Evolutionary conservation across 768 basidiomycete genomes (phyloP).

Genomic region (Agrocybe chaxingu): DNA sequence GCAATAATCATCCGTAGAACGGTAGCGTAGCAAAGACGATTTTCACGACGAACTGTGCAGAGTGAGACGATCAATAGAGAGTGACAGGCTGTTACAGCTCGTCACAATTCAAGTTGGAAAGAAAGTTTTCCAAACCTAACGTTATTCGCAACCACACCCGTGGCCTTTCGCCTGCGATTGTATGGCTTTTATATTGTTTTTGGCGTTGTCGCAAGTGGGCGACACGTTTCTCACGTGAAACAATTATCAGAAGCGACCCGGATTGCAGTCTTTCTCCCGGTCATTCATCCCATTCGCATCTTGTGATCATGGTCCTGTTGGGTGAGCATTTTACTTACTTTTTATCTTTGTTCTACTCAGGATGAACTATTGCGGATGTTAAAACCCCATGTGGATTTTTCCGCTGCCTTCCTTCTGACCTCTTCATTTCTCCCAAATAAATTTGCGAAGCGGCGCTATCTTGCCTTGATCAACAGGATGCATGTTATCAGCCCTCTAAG

Average conservation of each 20-base stretch:
- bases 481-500: neutral
- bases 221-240: no score
- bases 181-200: no score
- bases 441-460: constrained; percentile 1
- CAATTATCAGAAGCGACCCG: no score
- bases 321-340: neutral
- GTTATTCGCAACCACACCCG: no score
- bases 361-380: constrained; percentile 27
- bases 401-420: constrained; percentile 67
- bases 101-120: neutral
- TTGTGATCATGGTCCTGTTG: neutral
- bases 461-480: constrained; percentile 7
- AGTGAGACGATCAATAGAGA: neutral
- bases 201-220: no score
- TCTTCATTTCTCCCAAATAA: neutral
- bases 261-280: neutral
- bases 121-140: no score
- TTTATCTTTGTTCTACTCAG: constrained; percentile 7
- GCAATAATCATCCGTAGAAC: constrained; percentile 12
- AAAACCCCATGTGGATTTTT: constrained; percentile 50
- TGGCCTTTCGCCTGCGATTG: no score
- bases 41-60: constrained; percentile 5
- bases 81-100: neutral
- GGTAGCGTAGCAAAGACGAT: constrained; percentile 11
- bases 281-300: constrained; percentile 4